These are phyloP conservation scores for Tetraselmis striata DNA, from an alignment of 139 green algal species.

Conservation along the genomic window DNA sequence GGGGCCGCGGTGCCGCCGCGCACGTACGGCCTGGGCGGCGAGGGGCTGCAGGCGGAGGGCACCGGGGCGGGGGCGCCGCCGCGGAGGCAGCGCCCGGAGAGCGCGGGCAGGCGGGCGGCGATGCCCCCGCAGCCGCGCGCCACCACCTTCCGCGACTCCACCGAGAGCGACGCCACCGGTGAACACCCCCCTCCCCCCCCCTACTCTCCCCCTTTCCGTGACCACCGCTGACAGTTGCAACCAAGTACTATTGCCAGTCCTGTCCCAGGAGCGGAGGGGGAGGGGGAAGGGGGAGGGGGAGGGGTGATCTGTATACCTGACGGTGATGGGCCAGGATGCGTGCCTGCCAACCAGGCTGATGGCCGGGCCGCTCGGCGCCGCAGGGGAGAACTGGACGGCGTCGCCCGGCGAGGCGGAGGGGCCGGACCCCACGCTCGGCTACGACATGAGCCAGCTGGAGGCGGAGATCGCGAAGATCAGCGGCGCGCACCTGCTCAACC, in stretches of 20 bases:
- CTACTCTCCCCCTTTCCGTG: too few species aligned
- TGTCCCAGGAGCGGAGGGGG: neutral
- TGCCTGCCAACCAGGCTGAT: too few species aligned
- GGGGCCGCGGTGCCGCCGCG: neutral
- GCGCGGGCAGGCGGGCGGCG: too few species aligned
- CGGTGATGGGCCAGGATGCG: too few species aligned
- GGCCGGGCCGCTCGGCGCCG: neutral
- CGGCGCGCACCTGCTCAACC: neutral
- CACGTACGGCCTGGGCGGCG: neutral
- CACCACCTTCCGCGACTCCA: neutral
- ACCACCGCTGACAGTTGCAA: too few species aligned
- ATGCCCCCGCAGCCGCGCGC: too few species aligned
- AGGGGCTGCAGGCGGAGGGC: neutral
- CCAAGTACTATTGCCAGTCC: too few species aligned
- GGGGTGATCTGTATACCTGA: neutral
- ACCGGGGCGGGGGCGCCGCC: too few species aligned
- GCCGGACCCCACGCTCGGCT: neutral
- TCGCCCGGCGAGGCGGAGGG: neutral
- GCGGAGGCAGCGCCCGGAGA: neutral
- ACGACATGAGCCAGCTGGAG: neutral
- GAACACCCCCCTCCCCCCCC: too few species aligned
- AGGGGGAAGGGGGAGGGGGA: neutral
- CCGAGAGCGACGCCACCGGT: neutral
- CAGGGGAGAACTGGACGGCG: too few species aligned
- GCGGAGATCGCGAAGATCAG: neutral